Base-by-base conservation (phyloP, 179 eudicot species). In the Silene noctiflora region DNA sequence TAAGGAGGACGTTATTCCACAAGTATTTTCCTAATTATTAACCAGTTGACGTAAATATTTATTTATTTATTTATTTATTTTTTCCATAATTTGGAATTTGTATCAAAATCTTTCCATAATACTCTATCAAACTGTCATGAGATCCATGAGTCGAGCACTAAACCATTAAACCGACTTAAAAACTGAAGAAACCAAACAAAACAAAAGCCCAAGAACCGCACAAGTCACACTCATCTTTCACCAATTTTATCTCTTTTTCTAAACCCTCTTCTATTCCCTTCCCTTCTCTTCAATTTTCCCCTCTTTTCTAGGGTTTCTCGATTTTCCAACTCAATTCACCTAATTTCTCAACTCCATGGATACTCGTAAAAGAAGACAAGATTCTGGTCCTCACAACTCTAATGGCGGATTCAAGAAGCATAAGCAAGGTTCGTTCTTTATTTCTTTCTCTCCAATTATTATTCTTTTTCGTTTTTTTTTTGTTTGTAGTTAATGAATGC, bases 331-430 rank as follows among this genome's bases (percentile, higher is more conserved):
- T 17, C 22, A 12, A n/a, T 17, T 24, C 20, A 8, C 22, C 3
- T 19, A 1, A 1, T 2, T 29, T 61, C 16, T 67, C 20, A 72
- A 6, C 19, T 72, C 53, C 20, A 87, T 91, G 96, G 92, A 91
- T 31, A 78, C 75, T 71, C 84, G 89, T 44, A 91, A 91, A 84
- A 84, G 69, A 35, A 78, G 87, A 65, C 64, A 73, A 7, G 88
- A 83, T 31, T 78, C 24, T 33, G 75, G 75, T 21, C 78, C 39
- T 35, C 59, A 27, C 1, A 77, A 86, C 75, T 76, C 78, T 51
- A 91, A 89, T 81, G 96, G 93, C 64, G 89, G 85, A 33, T 78
- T 85, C 55, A 91, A 91, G 86, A 91, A 83, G 82, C 74, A 76
- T 22, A 91, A 83, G 80, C 80, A 81, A 89, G 96, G 96, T 91